Percentiles rank a stretch among this genome's conserved stretches.
Evolutionary conservation across 2,329 filamentous ascomycete genomes (phyloP).

Genomic region (Phyllosticta citrichinensis): DNA sequence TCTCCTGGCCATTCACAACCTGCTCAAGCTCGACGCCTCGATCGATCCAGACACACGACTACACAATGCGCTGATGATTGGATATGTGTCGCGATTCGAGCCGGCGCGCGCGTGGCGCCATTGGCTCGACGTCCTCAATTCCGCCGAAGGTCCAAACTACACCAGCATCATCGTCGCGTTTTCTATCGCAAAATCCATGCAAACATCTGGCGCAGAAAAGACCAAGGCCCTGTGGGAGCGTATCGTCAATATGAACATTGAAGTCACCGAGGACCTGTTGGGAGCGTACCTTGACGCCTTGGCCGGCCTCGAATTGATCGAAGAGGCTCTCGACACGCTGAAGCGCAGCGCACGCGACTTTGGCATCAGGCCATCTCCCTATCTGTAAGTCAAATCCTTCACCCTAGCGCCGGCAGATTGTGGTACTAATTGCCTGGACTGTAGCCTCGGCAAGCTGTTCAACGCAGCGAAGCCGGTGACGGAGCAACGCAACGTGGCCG

Average conservation of each 20-base stretch:
- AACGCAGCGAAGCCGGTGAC: not conserved
- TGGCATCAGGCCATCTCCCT: not conserved
- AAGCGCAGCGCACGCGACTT: not conserved
- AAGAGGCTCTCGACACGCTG: slow-evolving; percentile 42
- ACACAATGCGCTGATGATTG: slow-evolving; percentile 78
- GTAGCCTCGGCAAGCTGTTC: not conserved
- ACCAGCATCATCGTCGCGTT: slow-evolving; percentile 73
- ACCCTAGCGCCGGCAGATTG: not conserved
- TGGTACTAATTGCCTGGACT: not conserved
- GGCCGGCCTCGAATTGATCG: slow-evolving; percentile 60
- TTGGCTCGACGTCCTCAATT: slow-evolving; percentile 76
- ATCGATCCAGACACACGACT: slow-evolving; percentile 67
- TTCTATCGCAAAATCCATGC: slow-evolving; percentile 58
- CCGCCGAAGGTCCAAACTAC: slow-evolving; percentile 77
- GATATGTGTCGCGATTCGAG: slow-evolving; percentile 61
- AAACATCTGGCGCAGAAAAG: slow-evolving; percentile 33
- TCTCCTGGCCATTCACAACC: slow-evolving; percentile 73
- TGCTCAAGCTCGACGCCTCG: slow-evolving; percentile 83
- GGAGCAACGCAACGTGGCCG: not conserved
- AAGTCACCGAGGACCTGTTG: slow-evolving; percentile 64
- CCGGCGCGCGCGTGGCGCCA: slow-evolving; percentile 61
- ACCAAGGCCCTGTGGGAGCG: slow-evolving; percentile 57
- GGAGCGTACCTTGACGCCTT: slow-evolving; percentile 68
- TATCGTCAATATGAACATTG: slow-evolving; percentile 65
- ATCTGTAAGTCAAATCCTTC: not conserved